Percentiles rank a stretch among this genome's conserved stretches.
phyloP scores from a whole-genome alignment of 2,329 filamentous ascomycete species.

The Colletotrichum aenigma region DNA sequence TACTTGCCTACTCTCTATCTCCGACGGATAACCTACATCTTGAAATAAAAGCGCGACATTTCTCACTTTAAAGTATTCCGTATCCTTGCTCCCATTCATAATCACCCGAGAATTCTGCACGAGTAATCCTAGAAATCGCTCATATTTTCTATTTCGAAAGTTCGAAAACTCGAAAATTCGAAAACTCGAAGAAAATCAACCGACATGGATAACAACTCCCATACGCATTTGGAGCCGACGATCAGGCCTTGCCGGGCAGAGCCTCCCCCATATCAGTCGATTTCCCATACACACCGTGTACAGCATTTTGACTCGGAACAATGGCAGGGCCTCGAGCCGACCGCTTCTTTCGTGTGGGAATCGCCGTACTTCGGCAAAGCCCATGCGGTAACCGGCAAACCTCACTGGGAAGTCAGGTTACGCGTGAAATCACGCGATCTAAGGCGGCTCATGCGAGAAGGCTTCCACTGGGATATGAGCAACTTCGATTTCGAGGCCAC shows the following conservation, averaged over 20 bases:
- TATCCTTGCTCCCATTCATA: fast-evolving
- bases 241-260: fast-evolving
- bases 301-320: not conserved
- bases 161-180: not conserved
- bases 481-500: not conserved
- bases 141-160: not conserved
- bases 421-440: not conserved
- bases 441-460: not conserved
- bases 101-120: not conserved
- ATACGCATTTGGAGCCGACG: fast-evolving
- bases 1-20: not conserved
- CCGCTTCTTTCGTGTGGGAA: not conserved
- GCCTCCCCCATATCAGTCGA: not conserved
- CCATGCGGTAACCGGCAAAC: not conserved
- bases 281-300: not conserved
- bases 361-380: not conserved
- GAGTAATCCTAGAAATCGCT: not conserved
- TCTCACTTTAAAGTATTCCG: not conserved
- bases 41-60: not conserved
- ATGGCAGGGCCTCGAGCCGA: not conserved
- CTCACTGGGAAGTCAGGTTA: not conserved
- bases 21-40: not conserved
- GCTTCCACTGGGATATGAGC: not conserved
- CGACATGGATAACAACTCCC: not conserved
- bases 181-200: fast-evolving